Evolutionary conservation across 345 rosid species (phyloP), one percentile per base, ranked within the genome.

Genomic region (Bruguiera gymnorhiza): DNA sequence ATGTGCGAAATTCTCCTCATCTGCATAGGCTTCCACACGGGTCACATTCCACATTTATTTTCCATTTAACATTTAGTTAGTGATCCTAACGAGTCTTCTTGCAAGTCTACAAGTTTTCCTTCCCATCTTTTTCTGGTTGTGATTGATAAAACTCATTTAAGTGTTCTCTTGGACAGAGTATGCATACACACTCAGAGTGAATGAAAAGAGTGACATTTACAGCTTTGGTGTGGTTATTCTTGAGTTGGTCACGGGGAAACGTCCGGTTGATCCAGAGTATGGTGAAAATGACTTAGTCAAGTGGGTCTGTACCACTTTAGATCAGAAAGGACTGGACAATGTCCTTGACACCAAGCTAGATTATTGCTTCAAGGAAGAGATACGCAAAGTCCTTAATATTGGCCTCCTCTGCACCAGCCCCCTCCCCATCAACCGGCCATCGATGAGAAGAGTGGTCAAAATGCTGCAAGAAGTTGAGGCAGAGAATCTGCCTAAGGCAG

Each of bases 141-240:
- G 30, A 64, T 61, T 32, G n/a, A 63, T 26, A 1, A 53, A 34
- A 66, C n/a, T 70, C 8, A 16, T n/a, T 15, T 6, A 4, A 29
- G 29, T 43, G 31, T 57, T 39, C 68, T 66, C 64, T 46, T 67
- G 84, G 79, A 16, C 90, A 96, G 99, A 96, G 65, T 96, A 96
- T 69, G 99, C 98, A 2, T 96, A 96, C 81, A 96, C 99, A 1
- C 90, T 96, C 16, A 78, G 96, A 32, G 99, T 96, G 80, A 92
- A 90, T n/a, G 99, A 96, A 85, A 96, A 96, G 88, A 92, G 99
- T 27, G 99, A 96, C 81, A 90, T 86, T 69, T 96, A 90, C 90
- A 96, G 99, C 76, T 96, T 96, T 1, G 99, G 99, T 0, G 98
- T 96, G 23, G 98, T 96, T 19, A 85, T 92, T 26, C 90, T 96